Evolutionary conservation across 208 protist species (phyloP).

Genomic region (Leishmania braziliensis): DNA sequence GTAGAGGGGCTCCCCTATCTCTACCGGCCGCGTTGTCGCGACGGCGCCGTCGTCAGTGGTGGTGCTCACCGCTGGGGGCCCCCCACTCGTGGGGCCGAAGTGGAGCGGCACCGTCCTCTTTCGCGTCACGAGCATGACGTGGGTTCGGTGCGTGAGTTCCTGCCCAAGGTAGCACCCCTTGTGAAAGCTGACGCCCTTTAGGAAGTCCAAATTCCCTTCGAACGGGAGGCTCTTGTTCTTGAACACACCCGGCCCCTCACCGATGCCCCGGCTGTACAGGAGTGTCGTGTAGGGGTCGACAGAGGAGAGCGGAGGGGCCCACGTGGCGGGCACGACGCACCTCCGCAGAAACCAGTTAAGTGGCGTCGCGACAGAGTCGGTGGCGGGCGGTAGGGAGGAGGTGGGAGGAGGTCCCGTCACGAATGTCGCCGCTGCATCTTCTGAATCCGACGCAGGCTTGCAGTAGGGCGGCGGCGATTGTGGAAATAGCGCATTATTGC

Average conservation of each 20-base stretch:
- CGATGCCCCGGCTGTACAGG: constrained; percentile 70
- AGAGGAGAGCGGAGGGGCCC: constrained; percentile 13
- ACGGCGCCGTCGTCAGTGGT: neutral
- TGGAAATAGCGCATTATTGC: constrained; percentile 47
- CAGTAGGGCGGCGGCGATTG: constrained; percentile 1
- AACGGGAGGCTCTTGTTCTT: constrained; percentile 84
- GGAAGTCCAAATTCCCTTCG: constrained; percentile 93
- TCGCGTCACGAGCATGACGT: constrained; percentile 93
- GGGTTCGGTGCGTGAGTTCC: constrained; percentile 95
- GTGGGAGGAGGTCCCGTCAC: neutral
- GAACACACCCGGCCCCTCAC: constrained; percentile 84
- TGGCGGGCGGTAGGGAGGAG: neutral
- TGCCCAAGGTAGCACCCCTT: constrained; percentile 98
- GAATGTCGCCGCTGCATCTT: neutral
- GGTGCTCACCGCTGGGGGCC: neutral
- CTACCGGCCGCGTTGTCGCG: constrained; percentile 2
- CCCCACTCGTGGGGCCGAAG: constrained; percentile 21
- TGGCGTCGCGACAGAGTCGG: neutral
- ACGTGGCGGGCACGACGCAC: constrained; percentile 17
- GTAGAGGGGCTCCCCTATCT: constrained; percentile 52
- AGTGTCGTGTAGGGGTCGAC: constrained; percentile 48
- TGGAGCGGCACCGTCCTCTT: constrained; percentile 90
- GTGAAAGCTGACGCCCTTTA: constrained; percentile 90
- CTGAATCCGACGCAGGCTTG: neutral
- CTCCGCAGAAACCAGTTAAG: constrained; percentile 21